Percentiles rank a stretch among this genome's conserved stretches.
Conservation (phyloP, 2,329 filamentous ascomycete species). For the Fonsecaea erecta region DNA sequence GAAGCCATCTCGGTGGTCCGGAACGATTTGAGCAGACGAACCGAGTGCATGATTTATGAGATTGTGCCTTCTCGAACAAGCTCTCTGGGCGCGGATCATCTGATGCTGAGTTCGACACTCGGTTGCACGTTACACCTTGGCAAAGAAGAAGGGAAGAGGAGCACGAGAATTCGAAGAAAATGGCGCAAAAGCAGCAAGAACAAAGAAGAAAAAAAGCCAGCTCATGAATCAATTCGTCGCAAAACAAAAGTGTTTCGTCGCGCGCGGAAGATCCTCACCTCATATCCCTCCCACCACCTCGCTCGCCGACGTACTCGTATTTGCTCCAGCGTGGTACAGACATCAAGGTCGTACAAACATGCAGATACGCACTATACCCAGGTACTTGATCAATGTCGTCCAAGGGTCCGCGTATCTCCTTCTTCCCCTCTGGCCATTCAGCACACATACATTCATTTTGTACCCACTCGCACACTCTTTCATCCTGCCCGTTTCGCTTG, state of each 20-base stretch:
- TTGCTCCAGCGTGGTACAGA: background rate
- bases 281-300: background rate
- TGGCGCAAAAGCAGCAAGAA: background rate
- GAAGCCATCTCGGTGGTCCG: background rate
- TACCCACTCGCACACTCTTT: too few species aligned
- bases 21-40: background rate
- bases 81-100: background rate
- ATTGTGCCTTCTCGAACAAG: background rate
- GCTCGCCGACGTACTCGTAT: background rate
- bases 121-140: background rate
- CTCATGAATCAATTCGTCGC: background rate
- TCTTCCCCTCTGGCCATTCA: too few species aligned
- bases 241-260: background rate
- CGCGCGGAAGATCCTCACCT: background rate
- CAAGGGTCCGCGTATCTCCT: too few species aligned
- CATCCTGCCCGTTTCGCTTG: too few species aligned
- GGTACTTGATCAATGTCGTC: too few species aligned
- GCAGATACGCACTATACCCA: background rate
- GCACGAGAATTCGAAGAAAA: background rate
- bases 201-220: background rate
- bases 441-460: too few species aligned
- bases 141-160: background rate
- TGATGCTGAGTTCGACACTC: background rate
- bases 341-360: background rate
- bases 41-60: background rate